These are phyloP conservation scores for Fusarium brevicatenulatum DNA, from an alignment of 2,329 filamentous ascomycete genomes.

Conservation along the genomic window DNA sequence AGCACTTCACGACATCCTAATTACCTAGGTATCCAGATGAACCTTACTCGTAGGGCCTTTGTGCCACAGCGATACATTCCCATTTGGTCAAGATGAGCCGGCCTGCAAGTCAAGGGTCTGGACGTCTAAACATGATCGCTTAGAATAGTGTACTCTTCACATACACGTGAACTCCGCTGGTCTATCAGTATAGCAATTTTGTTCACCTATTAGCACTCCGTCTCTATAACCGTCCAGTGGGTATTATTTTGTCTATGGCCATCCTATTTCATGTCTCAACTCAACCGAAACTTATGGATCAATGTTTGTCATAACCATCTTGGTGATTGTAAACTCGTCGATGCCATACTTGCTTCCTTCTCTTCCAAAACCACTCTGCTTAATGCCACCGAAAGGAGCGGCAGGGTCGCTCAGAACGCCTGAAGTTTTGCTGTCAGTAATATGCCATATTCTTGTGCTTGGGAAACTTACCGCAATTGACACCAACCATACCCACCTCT, in stretches of 20 bases:
- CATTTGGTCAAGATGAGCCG: neutral
- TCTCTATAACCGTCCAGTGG: conserved; percentile 7
- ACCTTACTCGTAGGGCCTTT: neutral
- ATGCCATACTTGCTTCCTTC: conserved; percentile 80
- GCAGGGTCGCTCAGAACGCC: conserved; percentile 62
- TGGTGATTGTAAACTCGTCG: conserved; percentile 75
- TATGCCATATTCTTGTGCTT: neutral
- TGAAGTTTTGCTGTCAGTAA: conserved; percentile 30
- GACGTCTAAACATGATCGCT: neutral
- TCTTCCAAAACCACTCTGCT: conserved; percentile 79
- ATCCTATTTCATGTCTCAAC: conserved; percentile 4
- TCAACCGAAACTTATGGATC: conserved; percentile 25
- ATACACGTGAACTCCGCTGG: neutral
- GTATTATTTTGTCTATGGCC: conserved; percentile 35
- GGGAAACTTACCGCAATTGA: conserved; percentile 43
- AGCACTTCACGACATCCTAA: neutral
- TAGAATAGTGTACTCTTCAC: neutral
- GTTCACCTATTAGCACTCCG: neutral
- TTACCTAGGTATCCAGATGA: neutral
- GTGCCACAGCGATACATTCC: conserved; percentile 3
- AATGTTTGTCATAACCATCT: conserved; percentile 59
- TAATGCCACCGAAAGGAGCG: conserved; percentile 77
- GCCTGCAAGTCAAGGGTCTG: neutral
- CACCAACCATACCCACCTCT: conserved; percentile 56
- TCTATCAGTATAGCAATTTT: neutral